These are phyloP conservation scores for Saccharomyces pastorianus DNA, from an alignment of 1,139 yeast species.

Conservation along the genomic window DNA sequence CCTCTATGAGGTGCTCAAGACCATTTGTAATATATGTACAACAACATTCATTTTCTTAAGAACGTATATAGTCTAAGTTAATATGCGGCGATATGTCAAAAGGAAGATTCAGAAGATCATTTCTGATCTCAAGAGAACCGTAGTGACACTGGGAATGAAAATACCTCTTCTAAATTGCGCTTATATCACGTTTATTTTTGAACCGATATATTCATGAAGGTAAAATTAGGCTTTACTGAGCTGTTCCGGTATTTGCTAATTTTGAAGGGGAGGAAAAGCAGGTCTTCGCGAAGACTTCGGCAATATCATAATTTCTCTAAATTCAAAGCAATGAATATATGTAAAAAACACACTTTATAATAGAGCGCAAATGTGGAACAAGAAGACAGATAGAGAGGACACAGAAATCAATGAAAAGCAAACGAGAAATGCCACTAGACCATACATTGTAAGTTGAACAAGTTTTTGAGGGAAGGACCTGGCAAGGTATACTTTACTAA, in stretches of 20 bases:
- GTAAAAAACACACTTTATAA: too few species aligned
- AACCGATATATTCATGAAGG: too few species aligned
- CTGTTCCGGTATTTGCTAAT: too few species aligned
- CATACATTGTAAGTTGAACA: constrained; percentile 9
- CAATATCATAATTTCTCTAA: not conserved
- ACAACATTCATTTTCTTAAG: not conserved
- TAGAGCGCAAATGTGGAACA: not conserved
- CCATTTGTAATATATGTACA: not conserved
- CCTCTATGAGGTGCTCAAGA: not conserved
- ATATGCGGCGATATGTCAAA: too few species aligned
- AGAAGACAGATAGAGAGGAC: not conserved
- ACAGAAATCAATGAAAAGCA: not conserved
- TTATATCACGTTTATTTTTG: too few species aligned
- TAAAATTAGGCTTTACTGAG: too few species aligned
- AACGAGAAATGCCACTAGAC: constrained; percentile 8
- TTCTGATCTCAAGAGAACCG: not conserved
- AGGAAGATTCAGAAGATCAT: too few species aligned
- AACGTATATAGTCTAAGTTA: not conserved
- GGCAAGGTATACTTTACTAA: not conserved
- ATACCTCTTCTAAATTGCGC: too few species aligned
- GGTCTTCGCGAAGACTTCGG: not conserved
- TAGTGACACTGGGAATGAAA: too few species aligned
- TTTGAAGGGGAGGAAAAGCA: not conserved
- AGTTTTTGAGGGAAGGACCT: not conserved
- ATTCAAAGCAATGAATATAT: not conserved